phyloP scores from a whole-genome alignment of 148 eudicot genomes.

The Limonium bicolor region DNA sequence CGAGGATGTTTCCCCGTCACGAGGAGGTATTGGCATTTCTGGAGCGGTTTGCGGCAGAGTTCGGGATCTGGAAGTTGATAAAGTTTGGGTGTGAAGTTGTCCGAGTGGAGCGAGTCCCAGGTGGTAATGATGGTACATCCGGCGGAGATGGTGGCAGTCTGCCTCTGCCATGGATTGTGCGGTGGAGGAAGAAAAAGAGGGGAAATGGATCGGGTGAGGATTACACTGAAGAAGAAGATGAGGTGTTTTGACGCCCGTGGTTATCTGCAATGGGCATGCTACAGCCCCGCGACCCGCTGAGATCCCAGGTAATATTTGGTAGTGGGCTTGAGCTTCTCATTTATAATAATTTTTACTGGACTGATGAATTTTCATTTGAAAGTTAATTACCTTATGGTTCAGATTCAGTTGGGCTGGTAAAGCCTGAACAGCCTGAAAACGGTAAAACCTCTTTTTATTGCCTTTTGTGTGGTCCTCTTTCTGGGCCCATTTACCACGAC shows the following conservation, averaged over 20 bases:
- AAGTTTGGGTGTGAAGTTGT: constrained; percentile 32
- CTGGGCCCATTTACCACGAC: too few species aligned
- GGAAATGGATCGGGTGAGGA: neutral
- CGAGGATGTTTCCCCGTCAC: constrained; percentile 37
- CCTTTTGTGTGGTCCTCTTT: too few species aligned
- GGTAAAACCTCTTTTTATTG: too few species aligned
- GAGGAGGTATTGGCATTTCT: constrained; percentile 31
- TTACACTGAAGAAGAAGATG: constrained; percentile 9
- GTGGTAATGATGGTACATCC: constrained; percentile 8
- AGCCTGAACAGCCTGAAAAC: too few species aligned
- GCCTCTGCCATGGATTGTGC: constrained; percentile 41
- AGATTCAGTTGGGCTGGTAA: too few species aligned
- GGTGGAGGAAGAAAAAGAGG: constrained; percentile 28
- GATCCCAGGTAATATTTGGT: constrained; percentile 38
- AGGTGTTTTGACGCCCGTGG: constrained; percentile 46
- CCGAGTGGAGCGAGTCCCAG: constrained; percentile 28
- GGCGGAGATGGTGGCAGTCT: too few species aligned
- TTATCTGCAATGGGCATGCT: constrained; percentile 44
- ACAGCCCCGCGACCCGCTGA: constrained; percentile 23
- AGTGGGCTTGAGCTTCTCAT: too few species aligned
- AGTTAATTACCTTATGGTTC: too few species aligned
- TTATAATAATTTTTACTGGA: too few species aligned
- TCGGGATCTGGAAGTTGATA: constrained; percentile 24
- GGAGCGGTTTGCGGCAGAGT: constrained; percentile 27
- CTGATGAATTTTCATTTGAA: too few species aligned